Conservation (phyloP, 805 yeast genomes). For the Spencermartinsiella europaea region DNA sequence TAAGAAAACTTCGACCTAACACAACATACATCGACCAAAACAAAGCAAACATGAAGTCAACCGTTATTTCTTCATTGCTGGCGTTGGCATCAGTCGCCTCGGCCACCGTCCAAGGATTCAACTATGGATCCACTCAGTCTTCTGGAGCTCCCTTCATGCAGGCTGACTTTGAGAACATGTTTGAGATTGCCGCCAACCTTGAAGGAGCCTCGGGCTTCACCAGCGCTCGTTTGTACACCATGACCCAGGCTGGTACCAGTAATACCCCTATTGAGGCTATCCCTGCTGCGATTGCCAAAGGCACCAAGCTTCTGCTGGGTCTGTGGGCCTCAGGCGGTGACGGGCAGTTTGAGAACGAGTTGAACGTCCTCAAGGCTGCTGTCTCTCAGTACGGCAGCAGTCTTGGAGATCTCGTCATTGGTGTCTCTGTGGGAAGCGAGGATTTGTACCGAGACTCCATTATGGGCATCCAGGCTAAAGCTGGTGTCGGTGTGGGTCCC, state of each 20-base stretch:
- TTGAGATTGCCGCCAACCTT: constrained; percentile 15
- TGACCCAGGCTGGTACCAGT: constrained; percentile 21
- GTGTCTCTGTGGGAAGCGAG: constrained; percentile 80
- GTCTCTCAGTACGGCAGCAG: constrained; percentile 16
- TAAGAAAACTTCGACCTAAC: neutral
- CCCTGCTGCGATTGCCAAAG: constrained; percentile 19
- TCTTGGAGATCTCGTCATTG: constrained; percentile 41
- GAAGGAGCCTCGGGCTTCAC: constrained; percentile 18
- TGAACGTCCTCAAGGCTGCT: constrained; percentile 18
- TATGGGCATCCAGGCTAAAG: constrained; percentile 54
- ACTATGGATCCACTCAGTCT: constrained; percentile 21
- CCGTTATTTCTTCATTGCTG: neutral
- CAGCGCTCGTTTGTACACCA: constrained; percentile 21
- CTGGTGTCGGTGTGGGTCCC: constrained; percentile 60
- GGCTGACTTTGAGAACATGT: constrained; percentile 17
- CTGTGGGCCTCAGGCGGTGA: constrained; percentile 21
- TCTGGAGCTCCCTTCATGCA: constrained; percentile 16
- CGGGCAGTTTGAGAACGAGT: constrained; percentile 17
- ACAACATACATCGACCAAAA: neutral
- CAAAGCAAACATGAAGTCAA: no score
- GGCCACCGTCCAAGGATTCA: constrained; percentile 18
- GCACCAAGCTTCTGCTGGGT: constrained; percentile 19
- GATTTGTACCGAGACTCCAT: constrained; percentile 65
- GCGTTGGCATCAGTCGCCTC: constrained; percentile 12
- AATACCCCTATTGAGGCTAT: constrained; percentile 19